Conservation (phyloP, 1,284 basidiomycete genomes). For the Tilletia setariae region DNA sequence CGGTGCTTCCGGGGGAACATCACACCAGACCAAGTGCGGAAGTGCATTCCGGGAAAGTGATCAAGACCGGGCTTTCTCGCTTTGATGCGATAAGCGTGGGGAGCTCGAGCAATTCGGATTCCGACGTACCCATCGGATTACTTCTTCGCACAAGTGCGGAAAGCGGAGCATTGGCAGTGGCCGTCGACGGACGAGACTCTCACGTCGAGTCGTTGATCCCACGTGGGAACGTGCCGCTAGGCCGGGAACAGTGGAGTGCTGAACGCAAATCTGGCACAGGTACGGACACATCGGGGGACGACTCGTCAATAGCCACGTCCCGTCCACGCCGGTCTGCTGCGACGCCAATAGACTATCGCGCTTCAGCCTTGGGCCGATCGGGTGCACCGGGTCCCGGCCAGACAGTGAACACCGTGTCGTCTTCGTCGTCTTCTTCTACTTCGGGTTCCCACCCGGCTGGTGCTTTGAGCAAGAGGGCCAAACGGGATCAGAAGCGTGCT, state of each 20-base stretch:
- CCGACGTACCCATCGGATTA: background rate
- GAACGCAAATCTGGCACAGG: background rate
- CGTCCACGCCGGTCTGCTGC: background rate
- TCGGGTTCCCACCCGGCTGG: background rate
- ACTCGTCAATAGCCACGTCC: background rate
- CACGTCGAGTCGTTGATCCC: background rate
- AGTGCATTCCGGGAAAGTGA: background rate
- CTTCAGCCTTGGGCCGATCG: conserved; percentile 8
- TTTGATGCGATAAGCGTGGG: conserved; percentile 8
- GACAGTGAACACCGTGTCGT: background rate
- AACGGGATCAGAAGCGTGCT: conserved; percentile 9
- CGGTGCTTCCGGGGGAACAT: background rate
- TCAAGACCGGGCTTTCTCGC: conserved; percentile 4
- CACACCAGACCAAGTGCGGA: background rate
- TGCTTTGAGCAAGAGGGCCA: conserved; percentile 1
- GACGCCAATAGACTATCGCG: conserved; percentile 4
- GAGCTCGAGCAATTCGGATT: conserved; percentile 3
- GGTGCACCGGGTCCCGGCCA: conserved; percentile 5
- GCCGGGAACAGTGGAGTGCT: background rate
- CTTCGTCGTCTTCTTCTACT: background rate
- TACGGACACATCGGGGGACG: background rate
- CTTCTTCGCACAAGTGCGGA: background rate
- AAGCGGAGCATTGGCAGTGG: background rate
- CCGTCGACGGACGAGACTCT: background rate
- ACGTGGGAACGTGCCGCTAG: background rate